Conservation (phyloP, 2,329 filamentous ascomycete species). For the Exophiala sideris region DNA sequence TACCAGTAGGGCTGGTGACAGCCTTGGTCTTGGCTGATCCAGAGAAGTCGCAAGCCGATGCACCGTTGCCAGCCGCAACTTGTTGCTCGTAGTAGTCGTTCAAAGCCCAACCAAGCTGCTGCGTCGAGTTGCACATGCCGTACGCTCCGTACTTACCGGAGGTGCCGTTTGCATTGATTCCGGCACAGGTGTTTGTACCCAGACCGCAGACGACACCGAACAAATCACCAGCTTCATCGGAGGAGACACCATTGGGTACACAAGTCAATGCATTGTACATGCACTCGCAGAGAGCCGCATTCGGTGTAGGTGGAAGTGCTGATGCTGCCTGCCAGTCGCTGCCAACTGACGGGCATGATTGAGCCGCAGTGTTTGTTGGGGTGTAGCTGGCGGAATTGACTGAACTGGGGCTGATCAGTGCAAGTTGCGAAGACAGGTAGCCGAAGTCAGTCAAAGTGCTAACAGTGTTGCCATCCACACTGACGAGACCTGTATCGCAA, state of each 20-base stretch:
- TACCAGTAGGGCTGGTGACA: slow-evolving; percentile 35
- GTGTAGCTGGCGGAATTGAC: slow-evolving; percentile 67
- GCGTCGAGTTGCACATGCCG: slow-evolving; percentile 42
- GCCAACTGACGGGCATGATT: slow-evolving; percentile 66
- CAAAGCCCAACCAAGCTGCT: slow-evolving; percentile 44
- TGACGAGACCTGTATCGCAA: slow-evolving; percentile 40
- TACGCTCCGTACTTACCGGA: slow-evolving; percentile 46
- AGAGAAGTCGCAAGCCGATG: slow-evolving; percentile 41
- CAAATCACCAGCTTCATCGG: slow-evolving; percentile 61
- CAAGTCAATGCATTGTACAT: slow-evolving; percentile 75
- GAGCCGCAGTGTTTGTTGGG: slow-evolving; percentile 66
- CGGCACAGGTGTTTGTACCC: slow-evolving; percentile 35
- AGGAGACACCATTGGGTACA: slow-evolving; percentile 57
- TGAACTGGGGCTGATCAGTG: slow-evolving; percentile 60
- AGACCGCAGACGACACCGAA: slow-evolving; percentile 56
- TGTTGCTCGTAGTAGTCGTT: slow-evolving; percentile 45
- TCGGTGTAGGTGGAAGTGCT: slow-evolving; percentile 76
- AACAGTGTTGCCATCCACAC: slow-evolving; percentile 63
- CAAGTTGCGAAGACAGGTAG: slow-evolving; percentile 67
- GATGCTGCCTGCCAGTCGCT: slow-evolving; percentile 66
- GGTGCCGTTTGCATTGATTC: slow-evolving; percentile 39
- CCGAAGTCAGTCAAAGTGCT: slow-evolving; percentile 71
- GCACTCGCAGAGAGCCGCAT: slow-evolving; percentile 76
- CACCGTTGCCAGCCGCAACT: slow-evolving; percentile 31
- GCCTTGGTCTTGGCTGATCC: slow-evolving; percentile 40